Percentiles rank a stretch among this genome's conserved stretches.
These are phyloP conservation scores for Alternaria triticimaculans DNA, from an alignment of 2,329 filamentous ascomycete species.

Conservation along the genomic window DNA sequence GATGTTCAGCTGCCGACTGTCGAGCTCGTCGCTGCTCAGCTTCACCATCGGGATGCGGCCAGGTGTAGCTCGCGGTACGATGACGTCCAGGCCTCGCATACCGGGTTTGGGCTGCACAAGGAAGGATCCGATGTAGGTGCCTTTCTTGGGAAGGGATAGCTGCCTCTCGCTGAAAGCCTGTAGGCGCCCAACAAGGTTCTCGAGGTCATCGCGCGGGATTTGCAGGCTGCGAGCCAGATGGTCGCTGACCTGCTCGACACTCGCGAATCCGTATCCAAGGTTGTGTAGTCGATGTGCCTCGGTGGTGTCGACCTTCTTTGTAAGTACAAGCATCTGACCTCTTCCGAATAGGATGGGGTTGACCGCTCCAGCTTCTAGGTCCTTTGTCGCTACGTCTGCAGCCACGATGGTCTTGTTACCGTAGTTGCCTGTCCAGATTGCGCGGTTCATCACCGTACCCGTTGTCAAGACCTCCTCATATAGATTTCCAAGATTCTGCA, in stretches of 20 bases:
- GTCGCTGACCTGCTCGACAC: conserved; percentile 63
- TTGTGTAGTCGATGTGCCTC: conserved; percentile 72
- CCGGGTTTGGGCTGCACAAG: conserved; percentile 48
- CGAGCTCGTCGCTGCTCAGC: conserved; percentile 40
- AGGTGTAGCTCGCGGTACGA: conserved; percentile 50
- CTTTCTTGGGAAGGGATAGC: conserved; percentile 57
- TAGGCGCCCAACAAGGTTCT: conserved; percentile 68
- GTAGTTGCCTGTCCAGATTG: conserved; percentile 53
- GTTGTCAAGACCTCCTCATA: conserved; percentile 80
- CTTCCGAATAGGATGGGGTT: conserved; percentile 61
- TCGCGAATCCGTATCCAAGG: conserved; percentile 78
- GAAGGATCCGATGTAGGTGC: conserved; percentile 50
- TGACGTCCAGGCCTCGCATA: conserved; percentile 53
- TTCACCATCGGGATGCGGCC: conserved; percentile 55
- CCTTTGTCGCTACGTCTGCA: conserved; percentile 33
- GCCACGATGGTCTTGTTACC: conserved; percentile 34
- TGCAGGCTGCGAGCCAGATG: conserved; percentile 77
- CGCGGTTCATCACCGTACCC: conserved; percentile 65
- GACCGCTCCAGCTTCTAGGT: conserved; percentile 49
- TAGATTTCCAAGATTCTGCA: conserved; percentile 70
- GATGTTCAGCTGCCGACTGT: conserved; percentile 29
- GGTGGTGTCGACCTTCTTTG: conserved; percentile 66
- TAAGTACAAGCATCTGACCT: conserved; percentile 82
- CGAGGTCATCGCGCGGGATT: conserved; percentile 69
- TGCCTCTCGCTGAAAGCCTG: conserved; percentile 57